phyloP scores from a whole-genome alignment of 306 rosid species.

The Lotus japonicus region DNA sequence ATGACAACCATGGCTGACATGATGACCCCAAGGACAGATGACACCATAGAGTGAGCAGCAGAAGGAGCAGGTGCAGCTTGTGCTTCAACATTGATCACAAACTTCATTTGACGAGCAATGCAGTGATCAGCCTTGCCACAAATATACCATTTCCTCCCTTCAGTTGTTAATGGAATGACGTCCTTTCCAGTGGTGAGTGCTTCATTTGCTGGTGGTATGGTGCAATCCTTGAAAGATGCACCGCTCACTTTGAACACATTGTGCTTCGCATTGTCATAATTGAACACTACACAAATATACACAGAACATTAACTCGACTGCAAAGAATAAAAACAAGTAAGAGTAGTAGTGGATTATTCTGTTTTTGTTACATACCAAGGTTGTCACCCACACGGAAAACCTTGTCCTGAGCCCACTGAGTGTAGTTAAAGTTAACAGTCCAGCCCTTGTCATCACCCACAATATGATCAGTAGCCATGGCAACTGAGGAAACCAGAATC shows the following conservation, averaged over 20 bases:
- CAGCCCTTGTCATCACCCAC: slow-evolving; percentile 40
- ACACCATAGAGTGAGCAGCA: neutral
- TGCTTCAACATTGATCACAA: slow-evolving; percentile 5
- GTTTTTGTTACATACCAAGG: slow-evolving; percentile 27
- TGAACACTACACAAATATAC: slow-evolving; percentile 15
- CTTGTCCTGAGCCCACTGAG: slow-evolving; percentile 30
- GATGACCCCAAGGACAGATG: neutral
- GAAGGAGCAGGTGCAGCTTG: slow-evolving; percentile 24
- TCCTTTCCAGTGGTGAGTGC: neutral
- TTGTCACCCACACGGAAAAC: slow-evolving; percentile 31
- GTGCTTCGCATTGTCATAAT: slow-evolving; percentile 6
- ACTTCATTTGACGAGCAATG: slow-evolving; percentile 18
- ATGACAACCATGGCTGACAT: neutral
- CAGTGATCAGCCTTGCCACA: slow-evolving; percentile 19
- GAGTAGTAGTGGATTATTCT: too few relatives aligned
- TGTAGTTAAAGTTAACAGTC: slow-evolving; percentile 16
- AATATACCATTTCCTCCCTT: slow-evolving; percentile 31
- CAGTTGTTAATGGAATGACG: neutral
- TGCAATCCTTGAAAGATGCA: slow-evolving; percentile 1
- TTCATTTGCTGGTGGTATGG: neutral
- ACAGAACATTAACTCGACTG: too few relatives aligned
- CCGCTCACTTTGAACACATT: slow-evolving; percentile 26
- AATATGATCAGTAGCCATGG: slow-evolving; percentile 21
- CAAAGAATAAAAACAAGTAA: too few relatives aligned
- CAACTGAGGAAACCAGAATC: slow-evolving; percentile 22